Evolutionary conservation across 1,284 basidiomycete genomes (phyloP), one percentile per base, ranked within the genome.

Genomic region (Leccinum griseonigrum): DNA sequence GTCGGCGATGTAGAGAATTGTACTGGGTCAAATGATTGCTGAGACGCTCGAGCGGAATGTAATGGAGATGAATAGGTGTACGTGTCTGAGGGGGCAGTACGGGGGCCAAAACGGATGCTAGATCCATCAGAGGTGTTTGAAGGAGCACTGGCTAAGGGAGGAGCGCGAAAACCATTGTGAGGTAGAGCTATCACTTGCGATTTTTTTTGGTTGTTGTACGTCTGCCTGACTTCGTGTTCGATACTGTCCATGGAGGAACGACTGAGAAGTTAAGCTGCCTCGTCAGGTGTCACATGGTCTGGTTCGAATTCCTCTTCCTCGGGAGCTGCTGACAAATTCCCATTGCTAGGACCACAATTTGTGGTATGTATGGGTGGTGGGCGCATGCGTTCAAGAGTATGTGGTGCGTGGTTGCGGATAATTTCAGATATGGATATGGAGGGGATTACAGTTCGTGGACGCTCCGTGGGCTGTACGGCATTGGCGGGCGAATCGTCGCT

Each of bases 231-330:
- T 78, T 94, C 91, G 66, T 92, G 87, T 22, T 90, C 88, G 34
- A 93, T 86, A 61, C 90, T 92, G 73, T 94, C 91, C 61, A 92
- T 84, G 10, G 91, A 93, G 18, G 91, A 92, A 26, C 91, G 85
- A 52, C 87, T 86, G 48, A 90, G 65, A 43, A 87, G 68, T 55
- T 90, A 88, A 2, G 77, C 77, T 63, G 88, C 87, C 60, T 88
- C 86, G 59, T 81, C 80, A 26, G 78, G 75, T 36, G 78, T 75
- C 36, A 81, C 66, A 10, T 79, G 75, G 62, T 82, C 81, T 7
- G 79, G 79, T 65, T 82, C 82, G 2, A 78, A 75, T 66, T 84
- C 81, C 68, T 83, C 82, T 52, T 81, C 79, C 56, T 77, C 76
- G 16, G 70, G 64, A 7, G 83, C 70, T 14, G 77, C 78, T 29